phyloP scores from a whole-genome alignment of 495 filamentous ascomycete species.

The Penicillium pancosmium region DNA sequence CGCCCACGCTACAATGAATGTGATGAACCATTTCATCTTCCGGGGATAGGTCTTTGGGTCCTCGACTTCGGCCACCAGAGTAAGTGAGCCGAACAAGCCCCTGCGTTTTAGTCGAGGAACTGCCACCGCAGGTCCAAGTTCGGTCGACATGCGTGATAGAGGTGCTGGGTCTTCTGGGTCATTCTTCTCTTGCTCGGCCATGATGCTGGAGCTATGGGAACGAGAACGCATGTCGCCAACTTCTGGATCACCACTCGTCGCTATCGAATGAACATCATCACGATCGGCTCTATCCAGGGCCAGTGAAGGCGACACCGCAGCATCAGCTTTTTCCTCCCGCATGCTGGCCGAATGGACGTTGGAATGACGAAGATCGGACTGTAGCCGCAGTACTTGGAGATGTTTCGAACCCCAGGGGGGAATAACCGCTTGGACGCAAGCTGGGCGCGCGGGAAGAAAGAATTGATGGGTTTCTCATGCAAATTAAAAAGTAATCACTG shows the following conservation, averaged over 20 bases:
- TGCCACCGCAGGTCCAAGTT: slow-evolving; percentile 32
- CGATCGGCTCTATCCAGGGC: neutral
- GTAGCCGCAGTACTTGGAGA: too few relatives aligned
- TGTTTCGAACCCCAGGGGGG: too few relatives aligned
- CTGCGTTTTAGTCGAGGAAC: slow-evolving; percentile 70
- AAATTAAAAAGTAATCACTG: too few relatives aligned
- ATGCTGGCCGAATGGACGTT: slow-evolving; percentile 8
- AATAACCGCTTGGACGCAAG: too few relatives aligned
- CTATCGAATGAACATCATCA: slow-evolving; percentile 8
- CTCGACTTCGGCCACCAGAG: slow-evolving; percentile 82
- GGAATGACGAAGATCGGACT: neutral
- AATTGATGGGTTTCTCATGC: too few relatives aligned
- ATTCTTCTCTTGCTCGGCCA: slow-evolving; percentile 24
- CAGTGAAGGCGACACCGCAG: slow-evolving; percentile 7
- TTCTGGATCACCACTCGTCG: slow-evolving; percentile 1
- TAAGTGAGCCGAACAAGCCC: slow-evolving; percentile 73
- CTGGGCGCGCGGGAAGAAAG: too few relatives aligned
- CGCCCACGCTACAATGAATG: slow-evolving; percentile 74
- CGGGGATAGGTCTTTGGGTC: slow-evolving; percentile 72
- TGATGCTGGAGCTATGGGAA: slow-evolving; percentile 19
- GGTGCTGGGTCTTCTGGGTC: slow-evolving; percentile 18
- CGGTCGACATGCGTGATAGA: slow-evolving; percentile 23
- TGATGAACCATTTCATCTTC: slow-evolving; percentile 83
- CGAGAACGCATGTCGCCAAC: slow-evolving; percentile 14
- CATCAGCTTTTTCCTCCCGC: slow-evolving; percentile 3